Evolutionary conservation across 768 basidiomycete genomes (phyloP), one percentile per base, ranked within the genome.

Genomic region (Xerocomus potaroensis): DNA sequence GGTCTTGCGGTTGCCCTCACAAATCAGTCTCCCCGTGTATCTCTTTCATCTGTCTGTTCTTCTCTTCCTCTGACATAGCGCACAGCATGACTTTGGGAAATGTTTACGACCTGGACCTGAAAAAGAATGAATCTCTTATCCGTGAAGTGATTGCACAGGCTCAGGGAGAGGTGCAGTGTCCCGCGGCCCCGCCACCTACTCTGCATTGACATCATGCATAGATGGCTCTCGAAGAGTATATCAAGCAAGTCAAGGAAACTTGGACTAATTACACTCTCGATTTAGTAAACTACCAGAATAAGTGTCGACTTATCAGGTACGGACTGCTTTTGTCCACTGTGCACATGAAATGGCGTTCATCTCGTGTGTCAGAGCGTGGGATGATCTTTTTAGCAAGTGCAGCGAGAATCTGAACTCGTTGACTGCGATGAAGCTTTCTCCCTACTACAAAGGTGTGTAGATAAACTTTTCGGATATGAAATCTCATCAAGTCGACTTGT

Each of bases 231-330:
- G 93, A 96, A 65, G 92, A 94, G 62, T 96, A 93, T 64, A 86
- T 96, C 64, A 87, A 87, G 48, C 89, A 95, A 68, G 96, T 99
- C 61, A 92, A 92, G 65, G 96, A 98, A 69, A 89, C 79, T 1
- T 99, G 96, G 96, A 87, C 90, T 1, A 92, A 79, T 59, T 98
- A 97, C 62, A 90, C 92, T 1, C 76, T 99, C 41, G 96, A 98
- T 57, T 74, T 99, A 36, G 90, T 97, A 57, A 95, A 97, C 64
- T 99, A 98, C 63, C 96, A 98, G 74, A 98, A 92, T 66, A 99
- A 95, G 66, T 98, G 95, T 58, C 87, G 96, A 41, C 77, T 99
- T 21, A 98, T 99, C 54, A 79, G 83, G 84, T 89, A 57, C 26
- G 74, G 38, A 30, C 21, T 5, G 10, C 15, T 4, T 6, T 6